Evolutionary conservation across 2,329 filamentous ascomycete species (phyloP).

Genomic region (Dactylella cylindrospora): DNA sequence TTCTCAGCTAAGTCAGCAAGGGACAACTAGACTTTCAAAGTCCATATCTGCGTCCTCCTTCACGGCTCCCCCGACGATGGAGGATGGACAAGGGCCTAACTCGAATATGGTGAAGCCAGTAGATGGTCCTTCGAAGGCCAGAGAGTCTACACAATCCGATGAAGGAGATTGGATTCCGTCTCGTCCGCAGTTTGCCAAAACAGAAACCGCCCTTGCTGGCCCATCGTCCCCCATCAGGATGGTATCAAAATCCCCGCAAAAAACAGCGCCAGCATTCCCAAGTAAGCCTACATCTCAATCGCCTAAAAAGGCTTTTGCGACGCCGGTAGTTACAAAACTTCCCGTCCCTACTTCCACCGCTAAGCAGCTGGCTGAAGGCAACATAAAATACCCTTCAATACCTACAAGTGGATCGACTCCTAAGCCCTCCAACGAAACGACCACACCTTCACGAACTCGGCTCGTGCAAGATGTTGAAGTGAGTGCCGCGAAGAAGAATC

Average conservation of each 20-base stretch:
- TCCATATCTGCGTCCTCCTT: slow-evolving; percentile 24
- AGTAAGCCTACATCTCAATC: background rate
- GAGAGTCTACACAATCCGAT: slow-evolving; percentile 27
- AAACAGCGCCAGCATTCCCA: background rate
- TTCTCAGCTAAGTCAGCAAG: slow-evolving; percentile 66
- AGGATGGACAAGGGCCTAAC: too few relatives aligned
- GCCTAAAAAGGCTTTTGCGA: background rate
- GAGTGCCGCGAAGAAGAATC: slow-evolving; percentile 18
- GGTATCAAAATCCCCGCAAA: background rate
- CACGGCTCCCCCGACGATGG: slow-evolving; percentile 17
- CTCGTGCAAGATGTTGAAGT: slow-evolving; percentile 3
- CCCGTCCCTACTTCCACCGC: slow-evolving; percentile 2
- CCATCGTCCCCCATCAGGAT: background rate
- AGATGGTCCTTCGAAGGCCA: background rate
- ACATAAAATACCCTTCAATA: slow-evolving; percentile 11
- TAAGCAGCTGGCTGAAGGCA: background rate
- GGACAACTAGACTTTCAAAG: slow-evolving; percentile 52
- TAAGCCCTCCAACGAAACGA: background rate
- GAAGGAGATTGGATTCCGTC: slow-evolving; percentile 42
- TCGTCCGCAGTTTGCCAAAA: slow-evolving; percentile 1
- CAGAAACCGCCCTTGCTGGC: background rate
- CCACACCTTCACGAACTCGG: slow-evolving; percentile 1
- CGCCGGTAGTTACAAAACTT: slow-evolving; percentile 16
- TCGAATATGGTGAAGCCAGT: too few relatives aligned
- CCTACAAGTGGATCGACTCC: background rate